These are phyloP conservation scores for Tylopilus orsonianus DNA, from an alignment of 1,284 basidiomycete genomes.

Conservation along the genomic window DNA sequence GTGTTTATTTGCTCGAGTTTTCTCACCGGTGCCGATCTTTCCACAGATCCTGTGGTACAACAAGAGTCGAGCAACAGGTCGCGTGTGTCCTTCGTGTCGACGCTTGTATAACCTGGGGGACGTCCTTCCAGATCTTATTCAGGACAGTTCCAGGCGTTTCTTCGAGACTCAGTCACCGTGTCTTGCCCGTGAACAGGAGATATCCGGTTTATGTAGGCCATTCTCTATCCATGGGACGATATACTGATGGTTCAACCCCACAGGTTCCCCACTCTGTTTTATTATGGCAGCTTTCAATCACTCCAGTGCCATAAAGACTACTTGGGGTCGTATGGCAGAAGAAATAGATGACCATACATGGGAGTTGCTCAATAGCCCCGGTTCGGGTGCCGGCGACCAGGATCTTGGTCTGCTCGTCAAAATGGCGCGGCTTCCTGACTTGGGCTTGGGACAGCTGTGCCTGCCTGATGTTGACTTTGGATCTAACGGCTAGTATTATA, in stretches of 20 bases:
- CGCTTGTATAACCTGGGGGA: constrained; percentile 70
- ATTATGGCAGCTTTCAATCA: constrained; percentile 66
- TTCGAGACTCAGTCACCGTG: constrained; percentile 39
- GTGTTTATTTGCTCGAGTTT: constrained; percentile 23
- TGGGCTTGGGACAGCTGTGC: constrained; percentile 71
- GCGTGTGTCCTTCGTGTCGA: constrained; percentile 75
- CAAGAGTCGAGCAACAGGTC: constrained; percentile 63
- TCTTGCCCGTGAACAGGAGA: constrained; percentile 59
- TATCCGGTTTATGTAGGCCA: constrained; percentile 72
- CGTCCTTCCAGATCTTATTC: constrained; percentile 49
- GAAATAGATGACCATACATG: constrained; percentile 68
- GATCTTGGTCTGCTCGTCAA: constrained; percentile 66
- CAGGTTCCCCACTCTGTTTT: constrained; percentile 76
- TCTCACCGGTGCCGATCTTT: background rate
- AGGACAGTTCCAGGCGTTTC: constrained; percentile 28
- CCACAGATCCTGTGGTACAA: constrained; percentile 81
- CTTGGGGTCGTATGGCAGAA: constrained; percentile 67
- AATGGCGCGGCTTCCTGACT: constrained; percentile 72
- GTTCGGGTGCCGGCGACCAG: constrained; percentile 41
- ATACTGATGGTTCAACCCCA: constrained; percentile 3
- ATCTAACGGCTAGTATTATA: constrained; percentile 15
- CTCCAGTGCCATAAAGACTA: constrained; percentile 59
- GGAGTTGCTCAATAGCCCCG: constrained; percentile 53
- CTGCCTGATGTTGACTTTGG: constrained; percentile 41
- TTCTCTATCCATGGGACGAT: background rate